These are phyloP conservation scores for Chytridiales sp. DNA, from an alignment of 371 early-diverging fungal genomes.

Conservation along the genomic window DNA sequence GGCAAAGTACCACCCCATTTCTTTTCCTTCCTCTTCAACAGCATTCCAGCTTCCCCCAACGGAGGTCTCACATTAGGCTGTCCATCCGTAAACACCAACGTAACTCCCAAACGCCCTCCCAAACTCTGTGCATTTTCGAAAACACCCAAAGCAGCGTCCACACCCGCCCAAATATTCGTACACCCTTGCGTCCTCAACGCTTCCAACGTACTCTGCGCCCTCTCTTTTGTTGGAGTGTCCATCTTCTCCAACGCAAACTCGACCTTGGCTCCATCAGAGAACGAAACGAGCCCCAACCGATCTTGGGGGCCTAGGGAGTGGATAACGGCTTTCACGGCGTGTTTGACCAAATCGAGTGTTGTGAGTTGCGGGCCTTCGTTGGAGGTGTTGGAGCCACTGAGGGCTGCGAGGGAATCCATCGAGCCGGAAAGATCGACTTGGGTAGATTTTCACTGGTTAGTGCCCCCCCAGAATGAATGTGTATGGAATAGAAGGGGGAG, in stretches of 20 bases:
- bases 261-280: slow-evolving; percentile 17
- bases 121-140: neutral
- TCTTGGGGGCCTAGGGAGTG: slow-evolving; percentile 24
- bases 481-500: no score
- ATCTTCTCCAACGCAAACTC: slow-evolving; percentile 22
- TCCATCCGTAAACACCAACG: slow-evolving; percentile 28
- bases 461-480: neutral
- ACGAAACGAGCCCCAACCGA: slow-evolving; percentile 32
- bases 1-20: slow-evolving; percentile 17
- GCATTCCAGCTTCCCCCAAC: slow-evolving; percentile 22
- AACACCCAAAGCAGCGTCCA: slow-evolving; percentile 25
- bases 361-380: slow-evolving; percentile 12
- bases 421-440: slow-evolving; percentile 32
- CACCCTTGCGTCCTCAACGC: slow-evolving; percentile 10
- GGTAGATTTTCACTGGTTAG: neutral
- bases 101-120: neutral
- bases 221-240: slow-evolving; percentile 1
- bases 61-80: slow-evolving; percentile 32
- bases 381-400: no score
- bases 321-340: slow-evolving; percentile 33
- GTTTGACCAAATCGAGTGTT: slow-evolving; percentile 37
- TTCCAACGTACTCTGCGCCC: slow-evolving; percentile 2
- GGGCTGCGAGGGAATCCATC: slow-evolving; percentile 25
- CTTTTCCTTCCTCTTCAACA: slow-evolving; percentile 15
- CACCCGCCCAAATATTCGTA: slow-evolving; percentile 36